Evolutionary conservation across 2,329 filamentous ascomycete species (phyloP).

Genomic region (Drechslerella dactyloides): DNA sequence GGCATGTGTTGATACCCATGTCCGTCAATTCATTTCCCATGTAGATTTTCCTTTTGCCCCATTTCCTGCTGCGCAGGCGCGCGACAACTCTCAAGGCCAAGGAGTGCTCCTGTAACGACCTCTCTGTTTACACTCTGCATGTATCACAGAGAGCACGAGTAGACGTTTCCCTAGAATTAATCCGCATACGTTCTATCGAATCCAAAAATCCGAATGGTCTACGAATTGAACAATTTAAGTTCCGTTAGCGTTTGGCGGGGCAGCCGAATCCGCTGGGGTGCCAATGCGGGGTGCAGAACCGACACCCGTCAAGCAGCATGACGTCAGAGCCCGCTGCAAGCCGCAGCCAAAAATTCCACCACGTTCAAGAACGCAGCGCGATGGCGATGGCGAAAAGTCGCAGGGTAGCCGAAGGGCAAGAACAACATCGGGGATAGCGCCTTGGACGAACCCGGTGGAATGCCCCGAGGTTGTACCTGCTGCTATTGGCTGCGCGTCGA

Average conservation of each 20-base stretch:
- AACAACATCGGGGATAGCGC: background rate
- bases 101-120: no score
- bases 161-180: no score
- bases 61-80: background rate
- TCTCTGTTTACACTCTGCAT: no score
- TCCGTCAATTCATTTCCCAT: background rate
- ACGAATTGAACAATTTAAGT: no score
- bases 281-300: conserved; percentile 16
- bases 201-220: background rate
- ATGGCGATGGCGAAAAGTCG: background rate
- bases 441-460: conserved; percentile 25
- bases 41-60: conserved; percentile 2
- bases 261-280: background rate
- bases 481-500: background rate
- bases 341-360: background rate
- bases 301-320: background rate
- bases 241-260: background rate
- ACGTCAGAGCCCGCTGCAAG: conserved; percentile 30
- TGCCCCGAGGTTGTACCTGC: conserved; percentile 1
- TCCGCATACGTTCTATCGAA: no score
- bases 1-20: conserved; percentile 23
- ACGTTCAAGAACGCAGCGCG: background rate
- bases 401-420: no score
- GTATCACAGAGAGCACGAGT: no score
- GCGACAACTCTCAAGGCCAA: no score